A percentile compares a stretch with the other conserved stretches of the same genome.
Conservation (phyloP, 1,139 yeast species). For the Pichia sp. region DNA sequence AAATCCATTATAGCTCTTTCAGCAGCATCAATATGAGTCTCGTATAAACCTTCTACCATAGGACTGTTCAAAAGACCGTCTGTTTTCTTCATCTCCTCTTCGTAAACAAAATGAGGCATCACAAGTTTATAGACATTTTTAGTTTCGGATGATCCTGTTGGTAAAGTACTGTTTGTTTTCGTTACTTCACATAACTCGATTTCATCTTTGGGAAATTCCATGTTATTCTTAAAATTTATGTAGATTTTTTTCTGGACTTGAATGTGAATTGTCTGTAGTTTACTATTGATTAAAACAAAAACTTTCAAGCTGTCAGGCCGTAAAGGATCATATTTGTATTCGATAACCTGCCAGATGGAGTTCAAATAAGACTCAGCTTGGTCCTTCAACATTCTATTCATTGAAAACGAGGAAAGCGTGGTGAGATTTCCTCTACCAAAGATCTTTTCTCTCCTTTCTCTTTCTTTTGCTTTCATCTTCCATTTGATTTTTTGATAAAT, state of each 20-base stretch:
- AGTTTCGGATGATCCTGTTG: constrained; percentile 61
- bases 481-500: constrained; percentile 80
- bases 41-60: constrained; percentile 68
- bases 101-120: constrained; percentile 61
- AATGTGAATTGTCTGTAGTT: constrained; percentile 68
- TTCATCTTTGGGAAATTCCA: constrained; percentile 37
- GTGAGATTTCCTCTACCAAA: constrained; percentile 62
- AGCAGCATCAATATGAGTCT: constrained; percentile 59
- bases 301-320: constrained; percentile 77
- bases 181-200: constrained; percentile 57
- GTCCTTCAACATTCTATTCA: constrained; percentile 65
- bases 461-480: constrained; percentile 67
- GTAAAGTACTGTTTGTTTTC: constrained; percentile 56
- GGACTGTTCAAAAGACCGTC: constrained; percentile 65
- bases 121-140: constrained; percentile 50
- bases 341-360: constrained; percentile 80
- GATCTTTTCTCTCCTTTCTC: constrained; percentile 66
- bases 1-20: constrained; percentile 76
- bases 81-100: constrained; percentile 52
- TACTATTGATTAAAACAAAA: constrained; percentile 62
- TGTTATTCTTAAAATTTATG: constrained; percentile 56
- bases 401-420: constrained; percentile 41
- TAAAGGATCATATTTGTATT: constrained; percentile 54
- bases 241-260: constrained; percentile 72
- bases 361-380: constrained; percentile 79